Evolutionary conservation across 2,329 filamentous ascomycete genomes (phyloP).

Genomic region (Cladophialophora carrionii): DNA sequence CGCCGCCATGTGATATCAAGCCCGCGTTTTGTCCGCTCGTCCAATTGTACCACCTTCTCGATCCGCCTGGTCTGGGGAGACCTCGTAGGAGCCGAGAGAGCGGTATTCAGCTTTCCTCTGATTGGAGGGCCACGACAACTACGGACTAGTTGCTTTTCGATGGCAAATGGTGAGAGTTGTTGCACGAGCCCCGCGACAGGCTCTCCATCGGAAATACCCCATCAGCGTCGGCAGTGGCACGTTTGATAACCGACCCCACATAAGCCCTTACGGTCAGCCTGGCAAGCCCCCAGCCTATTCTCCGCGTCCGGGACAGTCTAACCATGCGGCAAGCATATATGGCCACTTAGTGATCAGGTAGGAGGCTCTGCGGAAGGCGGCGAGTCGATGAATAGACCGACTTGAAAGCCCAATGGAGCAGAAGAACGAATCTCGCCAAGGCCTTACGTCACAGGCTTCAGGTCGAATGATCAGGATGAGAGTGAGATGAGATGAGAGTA

Average conservation of each 20-base stretch:
- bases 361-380: not conserved
- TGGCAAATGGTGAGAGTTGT: not conserved
- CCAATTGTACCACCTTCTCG: not conserved
- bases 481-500: not conserved
- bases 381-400: not conserved
- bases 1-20: not conserved
- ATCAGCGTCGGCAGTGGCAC: constrained; percentile 19
- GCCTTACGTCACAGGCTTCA: not conserved
- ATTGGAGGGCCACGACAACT: not conserved
- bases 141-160: not conserved
- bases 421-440: not conserved
- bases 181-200: constrained; percentile 6
- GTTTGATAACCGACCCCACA: constrained; percentile 9
- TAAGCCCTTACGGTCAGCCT: constrained; percentile 4
- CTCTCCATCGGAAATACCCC: constrained; percentile 14
- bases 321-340: not conserved
- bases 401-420: not conserved
- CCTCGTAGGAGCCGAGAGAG: not conserved
- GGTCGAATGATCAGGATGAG: not conserved
- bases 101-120: not conserved
- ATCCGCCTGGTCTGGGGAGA: not conserved
- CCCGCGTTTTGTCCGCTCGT: not conserved
- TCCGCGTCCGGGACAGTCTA: not conserved
- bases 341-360: not conserved
- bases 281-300: not conserved